Base-by-base conservation (phyloP, 495 filamentous ascomycete genomes). In the Neurospora sublineolata region DNA sequence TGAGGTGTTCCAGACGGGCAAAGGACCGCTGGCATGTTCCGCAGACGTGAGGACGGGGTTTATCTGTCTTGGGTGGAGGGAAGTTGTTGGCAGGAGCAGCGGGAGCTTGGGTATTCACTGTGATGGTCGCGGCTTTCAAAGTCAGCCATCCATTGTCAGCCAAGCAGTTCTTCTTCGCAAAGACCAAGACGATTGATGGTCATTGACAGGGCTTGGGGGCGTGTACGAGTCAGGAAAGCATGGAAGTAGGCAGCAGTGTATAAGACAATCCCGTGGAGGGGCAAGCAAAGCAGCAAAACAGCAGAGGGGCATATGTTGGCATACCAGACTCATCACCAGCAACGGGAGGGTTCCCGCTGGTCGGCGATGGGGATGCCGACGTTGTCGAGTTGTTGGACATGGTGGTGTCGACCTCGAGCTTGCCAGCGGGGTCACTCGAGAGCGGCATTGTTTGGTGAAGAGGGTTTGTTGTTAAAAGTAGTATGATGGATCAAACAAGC, bases 21-120 rank as follows among this genome's bases (percentile, higher is more conserved):
- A 99, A 99, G 4, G 93, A 97, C 71, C 95, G 90, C 77, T 89
- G 86, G 79, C 95, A 99, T 38, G 96, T 99, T 36, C 87, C 90
- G 82, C 95, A 99, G 70, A 96, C 89, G 81, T 99, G 95, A 69
- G 95, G 95, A 68, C 95, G 86, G 40, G 95, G 95, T 83, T 98
- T 99, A 84, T 99, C 96, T 71, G 94, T 96, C 82, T 97, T 98
- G 39, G 93, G 90, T 23, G 92, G 89, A 69, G 93, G 92, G 75
- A 89, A 88, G 73, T 82, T 83, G 52, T 64, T 64, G 52, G 52
- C 27, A 33, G 52, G 52, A 68, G 79, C 73, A 20, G 84, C 76
- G 39, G 83, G 74, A 39, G 78, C 68, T 72, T 83, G 84, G 70
- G 83, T 85, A 68, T 85, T 86, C 75, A 85, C 84, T 75, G 83